Conservation (phyloP, 2,329 filamentous ascomycete genomes). For the Scytalidium sp. region DNA sequence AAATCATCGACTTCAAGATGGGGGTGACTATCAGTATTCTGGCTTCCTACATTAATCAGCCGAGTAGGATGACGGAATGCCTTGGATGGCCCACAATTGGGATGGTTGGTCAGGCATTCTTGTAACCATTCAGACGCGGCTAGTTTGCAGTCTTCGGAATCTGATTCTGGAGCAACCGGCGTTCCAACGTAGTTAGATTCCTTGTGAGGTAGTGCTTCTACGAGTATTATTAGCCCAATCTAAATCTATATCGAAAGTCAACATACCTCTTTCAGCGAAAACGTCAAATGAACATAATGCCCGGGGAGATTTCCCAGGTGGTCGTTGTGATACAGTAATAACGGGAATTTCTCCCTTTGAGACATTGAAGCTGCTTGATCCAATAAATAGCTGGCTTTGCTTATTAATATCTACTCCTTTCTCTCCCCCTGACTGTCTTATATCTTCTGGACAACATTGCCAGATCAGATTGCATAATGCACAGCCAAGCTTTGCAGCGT, state of each 20-base stretch:
- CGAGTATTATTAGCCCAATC: background rate
- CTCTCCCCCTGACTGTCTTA: background rate
- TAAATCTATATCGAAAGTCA: background rate
- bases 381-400: conserved; percentile 11
- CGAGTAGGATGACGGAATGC: conserved; percentile 8
- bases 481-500: conserved; percentile 10
- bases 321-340: conserved; percentile 11
- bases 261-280: conserved; percentile 14
- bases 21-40: conserved; percentile 4
- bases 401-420: background rate
- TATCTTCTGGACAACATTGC: background rate
- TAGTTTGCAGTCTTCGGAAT: conserved; percentile 8
- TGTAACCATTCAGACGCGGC: conserved; percentile 11
- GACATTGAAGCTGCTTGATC: conserved; percentile 13
- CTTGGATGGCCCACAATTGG: conserved; percentile 3
- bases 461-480: conserved; percentile 11
- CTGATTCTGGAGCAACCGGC: conserved; percentile 10
- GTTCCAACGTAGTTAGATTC: conserved; percentile 9
- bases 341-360: conserved; percentile 14
- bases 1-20: conserved; percentile 4
- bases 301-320: conserved; percentile 1
- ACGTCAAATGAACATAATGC: conserved; percentile 14
- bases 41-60: conserved; percentile 13
- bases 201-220: conserved; percentile 9
- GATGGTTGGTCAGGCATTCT: conserved; percentile 10